Percentiles rank a stretch among this genome's conserved stretches.
Conservation (phyloP, 257 asterid genomes). For the Penstemon newberryi region DNA sequence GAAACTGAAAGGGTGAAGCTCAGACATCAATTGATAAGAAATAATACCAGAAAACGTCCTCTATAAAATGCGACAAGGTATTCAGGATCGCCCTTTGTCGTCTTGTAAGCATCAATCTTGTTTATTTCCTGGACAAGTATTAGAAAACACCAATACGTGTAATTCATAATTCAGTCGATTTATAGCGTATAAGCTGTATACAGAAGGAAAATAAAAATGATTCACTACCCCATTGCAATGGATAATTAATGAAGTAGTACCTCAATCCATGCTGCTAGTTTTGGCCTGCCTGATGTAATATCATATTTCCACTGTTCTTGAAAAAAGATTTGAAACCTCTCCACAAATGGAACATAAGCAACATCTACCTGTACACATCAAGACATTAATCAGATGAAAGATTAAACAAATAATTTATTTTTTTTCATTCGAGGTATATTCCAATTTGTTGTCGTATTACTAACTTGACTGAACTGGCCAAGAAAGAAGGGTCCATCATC, state of each 20-base stretch:
- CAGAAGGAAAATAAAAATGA: background rate
- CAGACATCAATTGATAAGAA: background rate
- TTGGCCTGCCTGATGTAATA: slow-evolving; percentile 51
- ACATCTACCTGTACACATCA: slow-evolving; percentile 46
- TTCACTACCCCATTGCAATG: background rate
- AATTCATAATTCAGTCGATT: background rate
- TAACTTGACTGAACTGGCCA: slow-evolving; percentile 62
- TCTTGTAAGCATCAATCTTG: slow-evolving; percentile 51
- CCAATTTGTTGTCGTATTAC: slow-evolving; percentile 1
- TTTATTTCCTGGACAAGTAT: slow-evolving; percentile 43
- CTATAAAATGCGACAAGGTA: slow-evolving; percentile 17
- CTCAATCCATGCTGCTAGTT: slow-evolving; percentile 52
- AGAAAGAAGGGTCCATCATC: slow-evolving; percentile 70
- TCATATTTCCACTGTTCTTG: slow-evolving; percentile 38
- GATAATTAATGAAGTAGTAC: slow-evolving; percentile 34
- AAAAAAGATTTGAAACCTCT: slow-evolving; percentile 49
- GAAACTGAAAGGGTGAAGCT: background rate
- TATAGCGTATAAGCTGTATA: background rate
- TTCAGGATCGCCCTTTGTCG: slow-evolving; percentile 41
- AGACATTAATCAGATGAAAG: slow-evolving; percentile 2
- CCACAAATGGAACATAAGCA: slow-evolving; percentile 56
- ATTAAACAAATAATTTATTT: background rate
- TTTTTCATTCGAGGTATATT: background rate
- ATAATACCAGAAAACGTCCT: slow-evolving; percentile 32
- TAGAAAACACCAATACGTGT: background rate